These are phyloP conservation scores for Dipteronia sinensis DNA, from an alignment of 345 rosid species.

Conservation along the genomic window DNA sequence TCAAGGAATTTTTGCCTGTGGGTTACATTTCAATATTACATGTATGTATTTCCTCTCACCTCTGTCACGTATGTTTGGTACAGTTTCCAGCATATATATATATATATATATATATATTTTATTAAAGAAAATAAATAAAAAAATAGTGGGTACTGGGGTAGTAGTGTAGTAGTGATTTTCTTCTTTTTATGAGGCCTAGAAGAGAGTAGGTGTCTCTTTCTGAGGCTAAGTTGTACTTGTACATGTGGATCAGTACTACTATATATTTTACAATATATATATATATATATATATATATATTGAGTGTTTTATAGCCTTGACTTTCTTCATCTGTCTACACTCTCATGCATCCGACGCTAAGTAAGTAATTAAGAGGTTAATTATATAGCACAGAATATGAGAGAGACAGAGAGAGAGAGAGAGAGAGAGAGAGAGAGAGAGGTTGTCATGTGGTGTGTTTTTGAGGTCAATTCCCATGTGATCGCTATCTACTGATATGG, in stretches of 20 bases:
- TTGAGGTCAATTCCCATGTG: conserved; percentile 25
- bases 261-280: not conserved
- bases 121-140: too few species aligned
- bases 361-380: not conserved
- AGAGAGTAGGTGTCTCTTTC: conserved; percentile 17
- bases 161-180: not conserved
- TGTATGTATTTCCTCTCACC: not conserved
- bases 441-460: conserved; percentile 23
- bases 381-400: not conserved
- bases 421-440: not conserved
- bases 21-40: too few species aligned
- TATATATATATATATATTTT: too few species aligned
- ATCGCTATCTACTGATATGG: conserved; percentile 24
- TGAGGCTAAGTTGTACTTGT: not conserved
- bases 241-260: too few species aligned
- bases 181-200: conserved; percentile 20
- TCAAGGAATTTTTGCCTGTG: conserved; percentile 18
- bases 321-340: conserved; percentile 2
- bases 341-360: not conserved
- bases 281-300: too few species aligned
- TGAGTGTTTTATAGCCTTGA: not conserved
- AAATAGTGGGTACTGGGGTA: too few species aligned
- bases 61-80: not conserved
- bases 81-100: not conserved
- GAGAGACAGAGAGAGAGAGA: not conserved